Conservation (phyloP, 495 filamentous ascomycete genomes). For the Podospora fimiseda region DNA sequence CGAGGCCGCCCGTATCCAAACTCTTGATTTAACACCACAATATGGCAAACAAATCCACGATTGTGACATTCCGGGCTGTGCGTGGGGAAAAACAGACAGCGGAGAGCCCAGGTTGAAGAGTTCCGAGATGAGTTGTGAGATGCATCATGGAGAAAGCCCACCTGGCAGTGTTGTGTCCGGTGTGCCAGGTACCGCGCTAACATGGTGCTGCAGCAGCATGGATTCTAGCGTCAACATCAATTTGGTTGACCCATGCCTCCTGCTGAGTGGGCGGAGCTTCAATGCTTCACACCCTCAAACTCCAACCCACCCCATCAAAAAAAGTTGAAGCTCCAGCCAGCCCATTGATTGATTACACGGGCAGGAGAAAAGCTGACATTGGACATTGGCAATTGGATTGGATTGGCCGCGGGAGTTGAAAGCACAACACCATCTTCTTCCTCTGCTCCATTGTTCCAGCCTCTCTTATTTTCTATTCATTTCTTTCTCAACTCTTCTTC, state of each 20-base stretch:
- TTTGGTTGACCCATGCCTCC: conserved; percentile 16
- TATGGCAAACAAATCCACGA: too few relatives aligned
- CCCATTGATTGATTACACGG: not conserved
- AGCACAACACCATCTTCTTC: conserved; percentile 16
- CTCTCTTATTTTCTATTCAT: not conserved
- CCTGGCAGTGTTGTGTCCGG: not conserved
- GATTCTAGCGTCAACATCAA: conserved; percentile 17
- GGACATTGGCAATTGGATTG: not conserved
- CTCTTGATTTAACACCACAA: too few relatives aligned
- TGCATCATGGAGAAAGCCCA: conserved; percentile 3
- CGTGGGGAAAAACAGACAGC: too few relatives aligned
- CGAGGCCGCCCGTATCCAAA: too few relatives aligned
- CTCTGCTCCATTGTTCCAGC: conserved; percentile 1
- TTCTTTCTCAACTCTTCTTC: not conserved
- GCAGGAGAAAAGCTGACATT: not conserved
- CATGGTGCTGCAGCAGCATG: not conserved
- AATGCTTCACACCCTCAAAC: conserved; percentile 11
- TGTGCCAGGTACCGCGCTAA: conserved; percentile 18
- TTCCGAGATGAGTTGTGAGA: not conserved
- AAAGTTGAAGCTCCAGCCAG: not conserved
- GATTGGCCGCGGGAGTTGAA: not conserved
- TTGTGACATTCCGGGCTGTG: too few relatives aligned
- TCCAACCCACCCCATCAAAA: conserved; percentile 16
- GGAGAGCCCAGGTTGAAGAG: too few relatives aligned
- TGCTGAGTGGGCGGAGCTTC: conserved; percentile 19